Evolutionary conservation across 306 rosid species (phyloP).

Genomic region (Vachellia pachyceras): DNA sequence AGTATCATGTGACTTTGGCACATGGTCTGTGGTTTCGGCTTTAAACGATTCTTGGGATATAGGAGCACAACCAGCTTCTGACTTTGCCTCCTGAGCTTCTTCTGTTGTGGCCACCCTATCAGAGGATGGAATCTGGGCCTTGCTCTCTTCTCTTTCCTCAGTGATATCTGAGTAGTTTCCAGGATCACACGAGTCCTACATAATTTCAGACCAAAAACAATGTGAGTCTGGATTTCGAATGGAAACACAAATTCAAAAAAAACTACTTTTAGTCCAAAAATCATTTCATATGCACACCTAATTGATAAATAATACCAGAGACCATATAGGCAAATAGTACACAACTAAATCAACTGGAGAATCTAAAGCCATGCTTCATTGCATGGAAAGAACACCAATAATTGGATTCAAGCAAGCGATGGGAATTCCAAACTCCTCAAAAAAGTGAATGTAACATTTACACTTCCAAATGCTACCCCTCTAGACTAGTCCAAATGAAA

Average conservation of each 20-base stretch:
- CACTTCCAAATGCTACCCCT: neutral
- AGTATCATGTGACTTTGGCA: conserved; percentile 45
- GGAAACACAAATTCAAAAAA: neutral
- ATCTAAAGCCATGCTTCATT: neutral
- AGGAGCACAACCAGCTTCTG: conserved; percentile 35
- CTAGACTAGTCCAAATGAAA: conserved; percentile 25
- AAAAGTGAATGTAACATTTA: neutral
- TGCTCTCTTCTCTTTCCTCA: conserved; percentile 78
- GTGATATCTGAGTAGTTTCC: conserved; percentile 87
- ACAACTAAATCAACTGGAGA: conserved; percentile 1
- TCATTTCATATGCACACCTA: conserved; percentile 12
- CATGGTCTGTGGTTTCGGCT: conserved; percentile 44
- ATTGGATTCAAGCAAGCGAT: neutral
- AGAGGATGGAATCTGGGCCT: conserved; percentile 54
- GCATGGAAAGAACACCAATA: neutral
- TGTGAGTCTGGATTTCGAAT: conserved; percentile 28
- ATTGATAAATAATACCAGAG: neutral
- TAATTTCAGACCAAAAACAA: conserved; percentile 39
- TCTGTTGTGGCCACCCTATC: conserved; percentile 40
- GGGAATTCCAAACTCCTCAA: neutral
- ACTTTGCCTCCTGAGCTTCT: conserved; percentile 49
- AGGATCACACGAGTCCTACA: conserved; percentile 83
- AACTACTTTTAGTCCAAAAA: conserved; percentile 32
- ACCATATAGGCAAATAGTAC: neutral
- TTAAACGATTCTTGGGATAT: conserved; percentile 45